A percentile compares a stretch with the other conserved stretches of the same genome.
Conservation (phyloP, 2,329 filamentous ascomycete genomes). For the Mycogone perniciosa region DNA sequence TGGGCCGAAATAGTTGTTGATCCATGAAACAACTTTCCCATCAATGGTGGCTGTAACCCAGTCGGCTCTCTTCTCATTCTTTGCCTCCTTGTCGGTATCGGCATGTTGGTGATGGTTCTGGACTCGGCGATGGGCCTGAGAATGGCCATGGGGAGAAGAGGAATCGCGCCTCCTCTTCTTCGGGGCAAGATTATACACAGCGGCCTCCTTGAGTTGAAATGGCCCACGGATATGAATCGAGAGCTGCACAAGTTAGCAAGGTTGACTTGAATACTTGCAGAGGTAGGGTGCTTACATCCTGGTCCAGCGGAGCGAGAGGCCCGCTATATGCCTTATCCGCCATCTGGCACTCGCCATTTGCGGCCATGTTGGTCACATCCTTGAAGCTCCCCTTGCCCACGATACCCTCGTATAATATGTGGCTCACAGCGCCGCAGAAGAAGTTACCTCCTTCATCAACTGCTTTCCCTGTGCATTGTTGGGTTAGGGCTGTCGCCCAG, state of each 20-base stretch:
- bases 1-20: constrained; percentile 48
- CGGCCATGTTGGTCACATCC: constrained; percentile 54
- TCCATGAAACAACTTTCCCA: constrained; percentile 51
- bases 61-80: constrained; percentile 44
- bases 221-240: constrained; percentile 70
- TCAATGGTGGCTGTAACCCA: constrained; percentile 53
- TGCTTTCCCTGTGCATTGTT: constrained; percentile 31
- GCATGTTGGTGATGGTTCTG: constrained; percentile 35
- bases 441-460: constrained; percentile 48
- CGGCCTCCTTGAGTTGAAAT: constrained; percentile 58
- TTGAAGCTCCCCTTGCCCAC: constrained; percentile 57
- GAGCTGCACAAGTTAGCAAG: constrained; percentile 40
- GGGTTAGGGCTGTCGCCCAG: constrained; percentile 25
- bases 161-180: constrained; percentile 25
- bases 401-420: constrained; percentile 62
- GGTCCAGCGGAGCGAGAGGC: constrained; percentile 59
- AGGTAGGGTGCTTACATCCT: constrained; percentile 51
- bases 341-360: constrained; percentile 48
- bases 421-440: constrained; percentile 59
- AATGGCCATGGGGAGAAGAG: constrained; percentile 35
- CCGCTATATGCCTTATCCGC: constrained; percentile 50
- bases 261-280: background rate
- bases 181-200: constrained; percentile 55
- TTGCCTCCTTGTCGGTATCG: constrained; percentile 10
- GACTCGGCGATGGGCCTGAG: background rate